Conservation (phyloP, 1,139 yeast species). For the Lodderomyces margitis region DNA sequence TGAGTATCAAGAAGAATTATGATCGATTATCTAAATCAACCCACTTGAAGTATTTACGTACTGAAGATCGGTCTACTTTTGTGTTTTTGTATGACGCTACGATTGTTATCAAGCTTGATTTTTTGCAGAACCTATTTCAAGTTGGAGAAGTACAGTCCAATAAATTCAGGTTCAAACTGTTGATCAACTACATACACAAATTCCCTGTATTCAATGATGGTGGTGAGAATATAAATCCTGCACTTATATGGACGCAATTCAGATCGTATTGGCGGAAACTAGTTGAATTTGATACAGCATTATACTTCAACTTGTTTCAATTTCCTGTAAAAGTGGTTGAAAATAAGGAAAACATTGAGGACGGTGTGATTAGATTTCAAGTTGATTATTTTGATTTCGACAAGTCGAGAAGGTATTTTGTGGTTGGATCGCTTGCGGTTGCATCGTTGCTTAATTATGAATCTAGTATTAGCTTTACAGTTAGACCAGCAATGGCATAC, state of each 20-base stretch:
- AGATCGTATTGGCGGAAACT: slow-evolving; percentile 21
- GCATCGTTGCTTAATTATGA: background rate
- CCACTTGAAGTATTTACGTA: slow-evolving; percentile 1
- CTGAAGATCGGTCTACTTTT: slow-evolving; percentile 11
- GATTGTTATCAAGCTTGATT: slow-evolving; percentile 17
- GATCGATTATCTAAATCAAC: background rate
- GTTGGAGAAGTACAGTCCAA: background rate
- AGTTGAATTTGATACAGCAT: slow-evolving; percentile 25
- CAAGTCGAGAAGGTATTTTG: background rate
- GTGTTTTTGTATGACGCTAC: slow-evolving; percentile 19
- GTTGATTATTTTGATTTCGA: slow-evolving; percentile 15
- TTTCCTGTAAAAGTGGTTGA: slow-evolving; percentile 22
- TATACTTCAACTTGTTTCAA: slow-evolving; percentile 28
- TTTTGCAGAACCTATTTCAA: slow-evolving; percentile 9
- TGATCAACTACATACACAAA: slow-evolving; percentile 13
- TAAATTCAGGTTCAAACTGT: slow-evolving; percentile 5
- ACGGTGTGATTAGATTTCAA: slow-evolving; percentile 11
- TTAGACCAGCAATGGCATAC: background rate
- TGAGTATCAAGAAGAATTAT: background rate
- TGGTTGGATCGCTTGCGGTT: slow-evolving; percentile 3
- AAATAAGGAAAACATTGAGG: slow-evolving; percentile 5
- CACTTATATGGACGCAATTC: slow-evolving; percentile 16
- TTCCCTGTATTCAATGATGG: slow-evolving; percentile 5
- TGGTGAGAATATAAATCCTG: slow-evolving; percentile 13
- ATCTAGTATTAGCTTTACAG: background rate